These are phyloP conservation scores for Sherardia arvensis DNA, from an alignment of 257 asterid species.

Conservation along the genomic window DNA sequence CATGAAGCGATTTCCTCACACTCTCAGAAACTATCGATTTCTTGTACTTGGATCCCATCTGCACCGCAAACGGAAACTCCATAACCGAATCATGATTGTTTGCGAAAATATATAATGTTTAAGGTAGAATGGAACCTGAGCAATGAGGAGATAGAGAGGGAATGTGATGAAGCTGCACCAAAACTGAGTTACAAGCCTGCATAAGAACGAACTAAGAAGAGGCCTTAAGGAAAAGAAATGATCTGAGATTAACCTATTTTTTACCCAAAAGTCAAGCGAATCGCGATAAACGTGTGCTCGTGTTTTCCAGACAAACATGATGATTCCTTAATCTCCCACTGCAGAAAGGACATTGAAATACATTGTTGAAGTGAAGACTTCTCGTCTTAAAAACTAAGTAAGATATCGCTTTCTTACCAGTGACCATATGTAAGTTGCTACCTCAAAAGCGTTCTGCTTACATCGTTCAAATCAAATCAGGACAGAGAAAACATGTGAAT, in stretches of 20 bases:
- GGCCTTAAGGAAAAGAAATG: background rate
- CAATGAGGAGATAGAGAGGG: constrained; percentile 77
- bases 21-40: constrained; percentile 63
- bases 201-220: background rate
- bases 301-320: constrained; percentile 50
- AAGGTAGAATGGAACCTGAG: constrained; percentile 48
- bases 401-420: constrained; percentile 37
- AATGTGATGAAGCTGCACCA: constrained; percentile 99
- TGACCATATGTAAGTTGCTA: constrained; percentile 78
- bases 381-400: background rate
- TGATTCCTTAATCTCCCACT: constrained; percentile 73
- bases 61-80: constrained; percentile 10
- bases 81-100: background rate
- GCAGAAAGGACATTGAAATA: constrained; percentile 10
- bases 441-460: constrained; percentile 94
- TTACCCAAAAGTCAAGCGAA: constrained; percentile 83
- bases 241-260: background rate
- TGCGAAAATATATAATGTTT: background rate
- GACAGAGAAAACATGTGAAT: background rate
- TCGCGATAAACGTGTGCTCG: constrained; percentile 29
- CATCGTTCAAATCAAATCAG: constrained; percentile 10
- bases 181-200: constrained; percentile 78
- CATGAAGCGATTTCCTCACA: constrained; percentile 71
- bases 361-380: background rate
- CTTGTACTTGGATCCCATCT: constrained; percentile 95